Evolutionary conservation across 129 eudicot genomes (phyloP).

Genomic region (Oenanthe sinensis): DNA sequence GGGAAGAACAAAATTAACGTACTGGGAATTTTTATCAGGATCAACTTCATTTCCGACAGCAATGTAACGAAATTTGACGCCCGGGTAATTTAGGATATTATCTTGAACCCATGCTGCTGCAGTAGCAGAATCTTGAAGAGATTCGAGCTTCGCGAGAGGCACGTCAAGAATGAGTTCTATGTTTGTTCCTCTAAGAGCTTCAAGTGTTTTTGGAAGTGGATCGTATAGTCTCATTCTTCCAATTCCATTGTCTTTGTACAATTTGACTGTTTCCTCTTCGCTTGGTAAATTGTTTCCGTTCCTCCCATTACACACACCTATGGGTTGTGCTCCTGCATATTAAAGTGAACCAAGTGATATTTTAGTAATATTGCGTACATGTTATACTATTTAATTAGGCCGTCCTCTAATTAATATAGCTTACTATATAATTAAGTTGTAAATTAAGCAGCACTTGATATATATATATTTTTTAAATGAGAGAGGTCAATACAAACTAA

Average conservation of each 20-base stretch:
- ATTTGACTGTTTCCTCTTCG: background rate
- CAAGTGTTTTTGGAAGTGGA: background rate
- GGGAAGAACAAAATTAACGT: background rate
- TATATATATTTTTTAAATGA: too few species aligned
- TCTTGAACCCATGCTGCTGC: background rate
- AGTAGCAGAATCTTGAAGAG: background rate
- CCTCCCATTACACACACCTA: slow-evolving; percentile 1
- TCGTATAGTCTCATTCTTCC: background rate
- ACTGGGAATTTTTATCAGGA: background rate
- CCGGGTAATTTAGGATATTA: background rate
- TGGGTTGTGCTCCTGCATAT: background rate
- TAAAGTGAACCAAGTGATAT: background rate
- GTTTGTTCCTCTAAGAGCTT: background rate
- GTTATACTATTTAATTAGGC: too few species aligned
- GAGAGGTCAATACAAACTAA: too few species aligned
- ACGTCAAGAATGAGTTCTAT: background rate
- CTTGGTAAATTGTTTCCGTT: background rate
- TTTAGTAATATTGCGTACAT: too few species aligned
- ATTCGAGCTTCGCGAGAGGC: background rate
- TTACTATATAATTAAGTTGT: too few species aligned
- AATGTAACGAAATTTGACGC: background rate
- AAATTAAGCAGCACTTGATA: too few species aligned
- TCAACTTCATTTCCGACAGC: background rate
- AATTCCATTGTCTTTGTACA: background rate
- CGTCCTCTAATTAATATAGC: too few species aligned